Evolutionary conservation across 345 rosid genomes (phyloP).

Genomic region (Diplotaxis tenuifolia): DNA sequence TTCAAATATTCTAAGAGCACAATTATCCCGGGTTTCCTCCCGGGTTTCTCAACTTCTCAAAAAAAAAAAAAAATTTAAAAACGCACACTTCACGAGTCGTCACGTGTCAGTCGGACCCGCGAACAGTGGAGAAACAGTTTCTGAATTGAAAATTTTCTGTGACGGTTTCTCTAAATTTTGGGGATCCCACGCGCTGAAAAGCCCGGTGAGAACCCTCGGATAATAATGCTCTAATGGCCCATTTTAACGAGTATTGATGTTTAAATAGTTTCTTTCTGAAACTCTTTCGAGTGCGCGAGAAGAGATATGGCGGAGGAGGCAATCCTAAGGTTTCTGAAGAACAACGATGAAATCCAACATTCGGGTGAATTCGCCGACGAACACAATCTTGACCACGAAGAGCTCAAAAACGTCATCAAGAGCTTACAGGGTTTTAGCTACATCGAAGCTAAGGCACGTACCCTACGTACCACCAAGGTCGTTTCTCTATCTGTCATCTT

Average conservation of each 20-base stretch:
- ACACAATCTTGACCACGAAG: conserved; percentile 57
- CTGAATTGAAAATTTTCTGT: too few species aligned
- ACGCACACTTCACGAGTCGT: too few species aligned
- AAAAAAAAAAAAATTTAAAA: too few species aligned
- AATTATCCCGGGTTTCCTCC: too few species aligned
- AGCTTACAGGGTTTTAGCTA: conserved; percentile 80
- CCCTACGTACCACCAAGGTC: too few species aligned
- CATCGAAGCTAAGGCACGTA: conserved; percentile 72
- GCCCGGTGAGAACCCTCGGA: too few species aligned
- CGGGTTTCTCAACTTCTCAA: too few species aligned
- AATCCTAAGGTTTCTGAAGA: conserved; percentile 53
- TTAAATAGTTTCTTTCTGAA: background rate
- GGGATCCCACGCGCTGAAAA: too few species aligned
- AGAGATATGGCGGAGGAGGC: conserved; percentile 71
- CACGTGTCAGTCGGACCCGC: too few species aligned
- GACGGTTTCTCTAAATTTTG: too few species aligned
- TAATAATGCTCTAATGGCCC: background rate
- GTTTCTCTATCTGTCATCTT: too few species aligned
- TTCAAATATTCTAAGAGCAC: background rate
- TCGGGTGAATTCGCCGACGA: conserved; percentile 66
- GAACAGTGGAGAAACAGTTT: too few species aligned
- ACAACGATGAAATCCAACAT: conserved; percentile 54
- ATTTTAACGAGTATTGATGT: background rate
- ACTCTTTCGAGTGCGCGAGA: background rate
- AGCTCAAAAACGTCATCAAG: conserved; percentile 68